Evolutionary conservation across 306 rosid species (phyloP), one percentile per base, ranked within the genome.

Genomic region (Corylus americana): DNA sequence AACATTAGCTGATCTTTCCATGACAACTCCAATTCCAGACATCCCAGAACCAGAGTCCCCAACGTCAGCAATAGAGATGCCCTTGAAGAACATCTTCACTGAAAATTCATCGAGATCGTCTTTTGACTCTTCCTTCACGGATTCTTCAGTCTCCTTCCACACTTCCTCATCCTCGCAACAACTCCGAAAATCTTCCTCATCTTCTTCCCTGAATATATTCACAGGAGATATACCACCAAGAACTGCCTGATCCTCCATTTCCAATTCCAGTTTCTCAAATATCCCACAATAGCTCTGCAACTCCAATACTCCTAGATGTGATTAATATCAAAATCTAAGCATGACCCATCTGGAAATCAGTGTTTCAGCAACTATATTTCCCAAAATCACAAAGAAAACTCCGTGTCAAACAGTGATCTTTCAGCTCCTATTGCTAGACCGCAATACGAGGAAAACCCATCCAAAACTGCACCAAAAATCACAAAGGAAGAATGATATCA

Each of bases 11-110:
- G 93, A 73, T 68, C 92, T 90, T 83, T 94, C 97, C 90, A 94
- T 92, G 39, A 89, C 77, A 71, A 94, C 97, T n/a, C 98, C 97
- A 86, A 94, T 94, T 55, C 98, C 98, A 78, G 98, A 90, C 86
- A 87, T 76, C 69, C 95, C 95, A 53, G 89, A 88, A 81, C 72
- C 64, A 25, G 91, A 83, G 69, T 89, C 92, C 55, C 88, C 97
- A 69, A 84, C 64, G 70, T 88, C 93, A 54, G 85, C 77, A n/a
- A 92, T 82, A 69, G 98, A 94, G 64, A 92, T 73, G 17, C 98
- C 98, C 78, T 94, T 94, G 79, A 94, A 92, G 86, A 85, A 91
- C 95, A 94, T 78, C 68, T 83, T 94, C 17, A 90, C 97, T 1
- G 97, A 87, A 83, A 82, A 92, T 71, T 91, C 97, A 85, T 92